Percentiles rank a stretch among this genome's conserved stretches.
These are phyloP conservation scores for Lactarius sp. DNA, from an alignment of 768 basidiomycete species.

Conservation along the genomic window DNA sequence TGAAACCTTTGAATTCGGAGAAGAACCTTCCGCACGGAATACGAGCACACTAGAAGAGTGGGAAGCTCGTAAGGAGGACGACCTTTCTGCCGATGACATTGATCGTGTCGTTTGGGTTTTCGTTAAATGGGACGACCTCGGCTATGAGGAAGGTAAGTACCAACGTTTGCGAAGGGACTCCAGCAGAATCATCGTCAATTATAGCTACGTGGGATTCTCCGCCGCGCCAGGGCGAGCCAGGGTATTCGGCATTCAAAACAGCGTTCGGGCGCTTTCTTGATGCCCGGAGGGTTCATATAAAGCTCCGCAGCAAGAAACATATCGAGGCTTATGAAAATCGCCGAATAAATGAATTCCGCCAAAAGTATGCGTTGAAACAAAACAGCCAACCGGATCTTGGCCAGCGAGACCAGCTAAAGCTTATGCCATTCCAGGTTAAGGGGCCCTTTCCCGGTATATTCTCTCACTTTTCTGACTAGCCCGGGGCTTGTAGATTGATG, in stretches of 20 bases:
- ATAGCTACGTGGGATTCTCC: slow-evolving; percentile 94
- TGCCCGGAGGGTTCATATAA: slow-evolving; percentile 58
- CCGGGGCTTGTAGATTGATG: slow-evolving; percentile 49
- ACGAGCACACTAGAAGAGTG: slow-evolving; percentile 62
- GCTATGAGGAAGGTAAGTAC: slow-evolving; percentile 84
- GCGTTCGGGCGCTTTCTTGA: slow-evolving; percentile 66
- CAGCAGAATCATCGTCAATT: neutral
- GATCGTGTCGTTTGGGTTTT: slow-evolving; percentile 73
- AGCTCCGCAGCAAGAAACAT: slow-evolving; percentile 41
- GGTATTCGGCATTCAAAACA: slow-evolving; percentile 56
- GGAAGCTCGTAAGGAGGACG: slow-evolving; percentile 42
- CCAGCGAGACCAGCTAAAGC: slow-evolving; percentile 53
- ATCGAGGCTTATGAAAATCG: slow-evolving; percentile 48
- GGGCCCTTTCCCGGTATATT: neutral
- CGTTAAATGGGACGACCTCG: slow-evolving; percentile 89
- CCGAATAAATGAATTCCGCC: slow-evolving; percentile 49
- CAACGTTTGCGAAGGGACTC: slow-evolving; percentile 3
- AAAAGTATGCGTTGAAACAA: slow-evolving; percentile 38
- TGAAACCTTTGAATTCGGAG: slow-evolving; percentile 52
- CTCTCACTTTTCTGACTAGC: slow-evolving; percentile 4
- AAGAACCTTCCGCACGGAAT: slow-evolving; percentile 51
- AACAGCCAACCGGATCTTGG: slow-evolving; percentile 55
- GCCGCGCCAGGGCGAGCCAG: slow-evolving; percentile 51
- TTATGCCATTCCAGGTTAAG: slow-evolving; percentile 85
- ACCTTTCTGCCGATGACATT: slow-evolving; percentile 46